Base-by-base conservation (phyloP, 441 rosid species). In the Brassica hybrid region DNA sequence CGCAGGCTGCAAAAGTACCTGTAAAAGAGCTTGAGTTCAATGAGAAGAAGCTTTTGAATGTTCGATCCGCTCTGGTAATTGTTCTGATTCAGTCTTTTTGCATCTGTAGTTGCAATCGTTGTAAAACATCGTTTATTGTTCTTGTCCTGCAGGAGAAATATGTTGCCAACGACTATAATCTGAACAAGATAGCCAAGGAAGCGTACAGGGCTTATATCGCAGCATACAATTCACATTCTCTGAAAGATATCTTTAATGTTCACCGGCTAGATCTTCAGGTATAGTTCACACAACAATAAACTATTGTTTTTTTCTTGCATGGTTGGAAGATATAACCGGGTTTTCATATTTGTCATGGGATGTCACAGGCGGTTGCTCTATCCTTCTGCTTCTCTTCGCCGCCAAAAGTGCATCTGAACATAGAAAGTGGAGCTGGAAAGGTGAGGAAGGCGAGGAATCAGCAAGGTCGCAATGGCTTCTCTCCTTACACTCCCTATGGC, bases 231-330 rank as follows among this genome's bases (percentile, higher is more conserved):
- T 94, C 96, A 14, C 98, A 96, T 82, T 88, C 98, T 1, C 88
- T 93, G 90, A 94, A 96, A 84, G 97, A 94, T 73, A 63, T 66
- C 17, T 69, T 71, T 79, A 94, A 94, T 62, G 99, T 96, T 71
- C 99, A 93, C 76, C 88, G 92, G 27, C 98, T 96, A 0, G 97
- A 96, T 86, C 86, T 91, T 41, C 94, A 92, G 98, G 99, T 96
- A 66, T 7, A 1, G 25, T 34, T 36, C 83, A 36, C 38, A 34
- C 43, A n/a, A n/a, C n/a, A 4, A 12, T 1, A 57, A 11, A 18
- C 9, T 7, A 63, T 38, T 38, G 9, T 30, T 34, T 34, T 5
- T 34, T 50, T 41, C 25, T 74, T 79, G 23, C 64, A 61, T 12
- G 25, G 60, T 8, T 18, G 4, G 12, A 8, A 56, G 60, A 17